Base-by-base conservation (phyloP, 1,284 basidiomycete species). In the Vanrija pseudolonga region DNA sequence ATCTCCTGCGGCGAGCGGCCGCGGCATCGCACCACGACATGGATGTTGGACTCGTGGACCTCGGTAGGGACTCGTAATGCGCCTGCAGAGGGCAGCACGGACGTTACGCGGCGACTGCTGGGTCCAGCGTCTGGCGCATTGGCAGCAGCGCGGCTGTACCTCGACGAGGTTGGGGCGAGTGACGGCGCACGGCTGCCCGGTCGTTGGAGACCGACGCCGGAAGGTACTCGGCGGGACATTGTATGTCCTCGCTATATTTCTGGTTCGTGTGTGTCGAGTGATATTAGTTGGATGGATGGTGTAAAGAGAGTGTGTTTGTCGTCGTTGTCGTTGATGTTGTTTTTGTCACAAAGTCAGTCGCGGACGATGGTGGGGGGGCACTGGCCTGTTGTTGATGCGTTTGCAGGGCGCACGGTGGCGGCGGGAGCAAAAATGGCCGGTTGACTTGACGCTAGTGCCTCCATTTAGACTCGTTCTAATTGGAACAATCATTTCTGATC, bases 21-120 rank as follows among this genome's bases (percentile, higher is more conserved):
- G 0, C 92, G 82, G 72, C 89, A 94, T 22, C 92, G 83, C 45
- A 96, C 84, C 12, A 92, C 89, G n/a, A 97, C 92, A 71, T 90
- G 85, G 20, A 97, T 96, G 67, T 93, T 89, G 56, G 72, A 73
- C 58, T 77, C 74, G 38, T 69, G 26, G 6, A 41, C 44, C 14
- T 47, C 47, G 6, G 49, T 40, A 11, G 41, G 46, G 9, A 60
- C 48, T 18, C 51, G 53, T 18, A 51, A 20, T 23, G 41, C 19
- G 6, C 45, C 20, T 5, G 22, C 24, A 17, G 45, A 12, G 24
- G 12, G 20, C 28, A 19, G 17, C 18, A 43, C 41, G 11, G 43
- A 23, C 24, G 45, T 54, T 37, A 32, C 6, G 4, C 28, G n/a
- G 32, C 47, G 36, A 19, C 43, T 23, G 24, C 52, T 20, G 18